Base-by-base conservation (phyloP, 495 filamentous ascomycete species). In the Hypoxylon cercidicola region DNA sequence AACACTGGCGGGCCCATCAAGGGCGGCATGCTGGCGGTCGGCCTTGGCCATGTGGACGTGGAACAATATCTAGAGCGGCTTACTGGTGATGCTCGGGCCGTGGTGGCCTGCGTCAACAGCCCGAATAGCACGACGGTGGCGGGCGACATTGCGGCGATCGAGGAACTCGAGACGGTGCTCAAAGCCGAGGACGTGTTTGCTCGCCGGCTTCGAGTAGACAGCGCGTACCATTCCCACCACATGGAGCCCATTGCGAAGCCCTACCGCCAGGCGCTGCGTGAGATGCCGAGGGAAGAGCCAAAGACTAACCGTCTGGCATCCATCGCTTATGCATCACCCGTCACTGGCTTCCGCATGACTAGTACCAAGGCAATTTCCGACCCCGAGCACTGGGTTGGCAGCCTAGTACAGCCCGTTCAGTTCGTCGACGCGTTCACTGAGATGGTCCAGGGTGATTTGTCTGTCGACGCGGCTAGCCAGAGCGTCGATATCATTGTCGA, bases 1-100 rank as follows among this genome's bases (percentile, higher is more conserved):
- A 5, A 49, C 4, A 28, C 21, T 34, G 46, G 15, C 40, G 71
- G 13, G 58, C 11, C 11, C 25, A 0, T 28, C 43, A 69, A 66
- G 16, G 82, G 81, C 5, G 74, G 60, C 1, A 86, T 87, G 84
- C 19, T 83, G 9, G 82, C 84, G 0, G 77, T 72, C 40, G 82
- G 79, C 0, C 48, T 76, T 0, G 68, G 72, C 0, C 12, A 23
- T 6, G 68, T 79, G 11, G 71, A 81, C n/a, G 78, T 74, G 2
- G 49, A 64, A 6, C 69, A 68, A 0, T 51, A 78, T 12, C 71
- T 75, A 41, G 46, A 58, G 1, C 12, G 70, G 41, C 51, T 59
- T 39, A 64, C 80, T 12, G 19, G 23, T 4, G 45, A 10, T 1
- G 75, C 72, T 1, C 49, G 50, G 0, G 62, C 73, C 7, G 56